Evolutionary conservation across 306 rosid genomes (phyloP), one percentile per base, ranked within the genome.

Genomic region (Pyrus bretschneideri): DNA sequence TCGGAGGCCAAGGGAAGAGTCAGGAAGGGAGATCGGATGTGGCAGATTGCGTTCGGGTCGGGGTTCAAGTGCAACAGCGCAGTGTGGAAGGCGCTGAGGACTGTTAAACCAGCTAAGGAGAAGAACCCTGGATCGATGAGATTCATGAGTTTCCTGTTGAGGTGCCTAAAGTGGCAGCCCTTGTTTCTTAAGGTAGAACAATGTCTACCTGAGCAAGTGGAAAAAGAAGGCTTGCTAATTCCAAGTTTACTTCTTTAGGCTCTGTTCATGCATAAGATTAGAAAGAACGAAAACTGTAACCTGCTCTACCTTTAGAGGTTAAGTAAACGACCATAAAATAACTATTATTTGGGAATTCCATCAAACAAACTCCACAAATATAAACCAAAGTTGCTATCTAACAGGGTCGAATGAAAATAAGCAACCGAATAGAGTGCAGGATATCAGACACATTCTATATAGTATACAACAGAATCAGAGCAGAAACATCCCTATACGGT

Each of bases 1-100:
- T 25, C 88, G 1, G 98, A 93, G 55, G 89, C 97, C 4, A 93
- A 93, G 31, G 97, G 97, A 29, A 82, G 98, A 83, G 89, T 93
- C 19, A 79, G 73, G 30, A 91, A 84, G 71, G 97, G 98, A 25
- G 90, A 91, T 14, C 68, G 91, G 78, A 90, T 89, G 1, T 93
- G 98, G 98, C 98, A 93, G 87, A 93, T 93, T 63, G 98, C 97
- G 1, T 93, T 93, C 58, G 98, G 98, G 4, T 91, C 98, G 0
- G 98, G 98, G 0, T 93, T 93, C 55, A 93, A 93, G 83, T 93
- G 98, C n/a, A 91, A 93, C 76, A 93, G 98, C 60, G 96, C 94
- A 5, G 97, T 93, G 15, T 93, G 98, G 98, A 70, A 51, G 22
- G 97, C 97, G 0, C 15, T 93, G 76, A 87, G 85, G 83, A 87